phyloP scores from a whole-genome alignment of 1,139 yeast species.

The Entelexis paramagnoliae region DNA sequence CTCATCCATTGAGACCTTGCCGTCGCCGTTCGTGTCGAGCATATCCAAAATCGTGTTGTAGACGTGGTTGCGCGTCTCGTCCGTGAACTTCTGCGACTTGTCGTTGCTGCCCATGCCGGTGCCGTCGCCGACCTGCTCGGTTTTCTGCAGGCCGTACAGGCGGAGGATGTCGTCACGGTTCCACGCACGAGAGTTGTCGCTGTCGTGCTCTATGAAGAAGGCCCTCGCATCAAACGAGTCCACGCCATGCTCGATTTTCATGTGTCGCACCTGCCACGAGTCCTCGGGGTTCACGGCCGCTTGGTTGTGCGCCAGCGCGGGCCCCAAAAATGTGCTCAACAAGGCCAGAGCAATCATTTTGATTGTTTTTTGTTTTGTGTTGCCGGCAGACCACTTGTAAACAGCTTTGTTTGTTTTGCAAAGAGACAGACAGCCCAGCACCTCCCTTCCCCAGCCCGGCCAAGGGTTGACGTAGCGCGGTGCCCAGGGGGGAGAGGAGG shows the following conservation, averaged over 20 bases:
- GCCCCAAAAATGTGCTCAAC: constrained; percentile 2
- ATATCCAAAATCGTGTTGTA: constrained; percentile 45
- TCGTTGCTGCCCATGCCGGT: constrained; percentile 80
- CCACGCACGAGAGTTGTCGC: constrained; percentile 40
- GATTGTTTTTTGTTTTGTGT: too few species aligned
- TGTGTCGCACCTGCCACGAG: constrained; percentile 48
- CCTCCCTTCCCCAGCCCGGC: background rate
- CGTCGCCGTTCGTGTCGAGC: constrained; percentile 61
- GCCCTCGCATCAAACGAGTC: constrained; percentile 63
- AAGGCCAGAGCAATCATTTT: constrained; percentile 2
- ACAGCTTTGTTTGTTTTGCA: background rate
- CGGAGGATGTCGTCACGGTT: constrained; percentile 53
- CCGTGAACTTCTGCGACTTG: constrained; percentile 47
- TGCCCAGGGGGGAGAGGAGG: too few species aligned
- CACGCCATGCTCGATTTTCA: constrained; percentile 76
- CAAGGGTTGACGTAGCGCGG: background rate
- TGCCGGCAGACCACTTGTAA: background rate
- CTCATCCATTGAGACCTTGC: constrained; percentile 54
- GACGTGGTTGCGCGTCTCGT: constrained; percentile 48
- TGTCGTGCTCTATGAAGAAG: constrained; percentile 77
- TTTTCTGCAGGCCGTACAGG: constrained; percentile 68
- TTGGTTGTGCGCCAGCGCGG: constrained; percentile 11
- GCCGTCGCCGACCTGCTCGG: constrained; percentile 72
- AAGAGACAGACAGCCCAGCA: too few species aligned
- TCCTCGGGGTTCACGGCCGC: constrained; percentile 20